Base-by-base conservation (phyloP, 1,139 yeast species). In the Scheffersomyces segobiensis region DNA sequence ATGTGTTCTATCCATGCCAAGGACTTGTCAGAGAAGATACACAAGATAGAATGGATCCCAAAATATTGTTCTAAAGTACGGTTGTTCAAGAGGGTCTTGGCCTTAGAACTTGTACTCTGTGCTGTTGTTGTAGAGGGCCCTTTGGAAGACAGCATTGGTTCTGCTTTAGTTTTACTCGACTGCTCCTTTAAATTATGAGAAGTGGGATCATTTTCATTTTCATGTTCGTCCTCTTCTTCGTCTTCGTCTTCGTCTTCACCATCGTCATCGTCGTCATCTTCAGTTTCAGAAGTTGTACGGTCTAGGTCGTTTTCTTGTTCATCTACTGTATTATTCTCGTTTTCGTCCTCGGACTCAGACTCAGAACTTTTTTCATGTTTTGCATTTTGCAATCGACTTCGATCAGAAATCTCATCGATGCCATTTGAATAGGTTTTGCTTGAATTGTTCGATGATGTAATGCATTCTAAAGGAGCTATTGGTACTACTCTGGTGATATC, bases 21-120 rank as follows among this genome's bases (percentile, higher is more conserved):
- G 4, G 81, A 77, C 53, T 74, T 73, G 18, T 68, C 68, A 8
- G 81, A 76, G 56, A 78, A 74, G 17, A 79, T 75, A 24, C 78
- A 71, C 58, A 77, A 60, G 53, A 77, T 70, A 20, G 82, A 77
- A 61, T 79, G 83, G 26, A 78, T 66, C 10, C 82, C 83, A 50
- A 76, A 71, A 57, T 71, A 79, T 22, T 65, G 61, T 39, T 67
- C 70, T 50, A 58, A 20, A 5, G 55, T 48, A 14, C 50, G 21
- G 24, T 48, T 48, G 18, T 24, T 48, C 21, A 48, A 24, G 17
- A 48, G 26, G n/a, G 14, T 21, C n/a, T 48, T 48, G 14, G 50
- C 24, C 26, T 48, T 48, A 3, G 50, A 48, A n/a, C 7, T 21
- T 20, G 19, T 5, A 47, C 22, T 47, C 21, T 47, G 22, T 12